A percentile compares a stretch with the other conserved stretches of the same genome.
Conservation (phyloP, 129 eudicot species). For the Smallanthus sonchifolius region DNA sequence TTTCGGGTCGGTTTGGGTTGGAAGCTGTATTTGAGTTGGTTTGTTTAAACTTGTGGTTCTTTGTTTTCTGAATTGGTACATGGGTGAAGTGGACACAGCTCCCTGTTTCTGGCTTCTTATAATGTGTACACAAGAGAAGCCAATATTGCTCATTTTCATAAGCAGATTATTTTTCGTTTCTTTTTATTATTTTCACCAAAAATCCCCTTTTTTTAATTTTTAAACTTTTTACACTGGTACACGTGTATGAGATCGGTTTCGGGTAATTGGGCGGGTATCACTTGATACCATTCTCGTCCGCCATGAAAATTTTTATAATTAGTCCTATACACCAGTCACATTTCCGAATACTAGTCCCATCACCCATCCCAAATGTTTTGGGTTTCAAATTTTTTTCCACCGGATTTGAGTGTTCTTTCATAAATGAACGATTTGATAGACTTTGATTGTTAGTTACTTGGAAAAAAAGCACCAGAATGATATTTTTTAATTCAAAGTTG, state of each 20-base stretch:
- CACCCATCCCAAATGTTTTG: neutral
- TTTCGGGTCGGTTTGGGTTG: neutral
- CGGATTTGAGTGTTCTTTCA: neutral
- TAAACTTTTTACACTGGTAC: neutral
- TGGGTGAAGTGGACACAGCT: slow-evolving; percentile 5
- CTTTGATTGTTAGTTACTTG: slow-evolving; percentile 4
- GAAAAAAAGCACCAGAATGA: neutral
- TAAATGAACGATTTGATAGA: slow-evolving; percentile 14
- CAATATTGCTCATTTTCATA: neutral
- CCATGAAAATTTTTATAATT: too few relatives aligned
- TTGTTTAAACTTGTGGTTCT: slow-evolving; percentile 17
- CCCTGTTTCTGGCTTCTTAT: neutral
- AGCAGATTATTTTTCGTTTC: neutral
- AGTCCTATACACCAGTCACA: too few relatives aligned
- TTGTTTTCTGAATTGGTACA: slow-evolving; percentile 6
- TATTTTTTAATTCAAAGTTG: neutral
- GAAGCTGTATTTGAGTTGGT: slow-evolving; percentile 2
- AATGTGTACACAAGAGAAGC: slow-evolving; percentile 10
- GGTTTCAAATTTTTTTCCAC: neutral
- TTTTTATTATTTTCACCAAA: too few relatives aligned
- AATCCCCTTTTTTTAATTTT: too few relatives aligned
- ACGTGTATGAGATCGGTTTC: neutral
- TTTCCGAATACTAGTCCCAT: neutral
- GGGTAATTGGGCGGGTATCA: neutral
- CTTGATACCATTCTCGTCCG: too few relatives aligned